Evolutionary conservation across 129 eudicot species (phyloP).

Genomic region (Heracleum sosnowskyi): DNA sequence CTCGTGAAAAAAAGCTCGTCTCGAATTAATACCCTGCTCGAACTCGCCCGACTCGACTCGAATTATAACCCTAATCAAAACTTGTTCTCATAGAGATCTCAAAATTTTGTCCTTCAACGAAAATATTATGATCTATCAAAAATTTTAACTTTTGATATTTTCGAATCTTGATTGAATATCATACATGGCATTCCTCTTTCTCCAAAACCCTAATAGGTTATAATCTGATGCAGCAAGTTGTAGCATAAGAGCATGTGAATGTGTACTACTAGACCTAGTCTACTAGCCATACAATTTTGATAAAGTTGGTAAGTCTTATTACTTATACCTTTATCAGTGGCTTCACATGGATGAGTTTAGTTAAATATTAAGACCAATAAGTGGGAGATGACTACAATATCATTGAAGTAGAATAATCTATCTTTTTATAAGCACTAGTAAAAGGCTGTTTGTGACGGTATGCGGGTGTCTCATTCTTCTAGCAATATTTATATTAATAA

Average conservation of each 20-base stretch:
- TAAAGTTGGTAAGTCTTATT: neutral
- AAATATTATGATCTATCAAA: no score
- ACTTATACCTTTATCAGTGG: neutral
- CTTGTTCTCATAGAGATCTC: no score
- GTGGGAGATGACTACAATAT: neutral
- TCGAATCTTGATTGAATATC: neutral
- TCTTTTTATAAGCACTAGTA: neutral
- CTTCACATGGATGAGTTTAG: neutral
- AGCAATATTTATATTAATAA: neutral
- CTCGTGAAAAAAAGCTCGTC: no score
- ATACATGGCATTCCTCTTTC: neutral
- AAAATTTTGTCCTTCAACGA: no score
- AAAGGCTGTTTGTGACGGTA: conserved; percentile 15
- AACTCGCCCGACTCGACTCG: no score
- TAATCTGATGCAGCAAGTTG: conserved; percentile 3
- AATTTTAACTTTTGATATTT: no score
- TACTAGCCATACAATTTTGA: neutral
- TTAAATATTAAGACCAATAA: neutral
- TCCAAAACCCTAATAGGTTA: neutral
- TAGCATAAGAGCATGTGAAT: neutral
- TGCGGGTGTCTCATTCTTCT: neutral
- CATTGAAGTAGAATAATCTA: neutral
- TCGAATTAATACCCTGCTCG: no score
- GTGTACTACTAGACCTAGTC: neutral
- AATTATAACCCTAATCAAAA: no score